Evolutionary conservation across 371 early-diverging fungal species (phyloP).

Genomic region (Mucor plumbeus): DNA sequence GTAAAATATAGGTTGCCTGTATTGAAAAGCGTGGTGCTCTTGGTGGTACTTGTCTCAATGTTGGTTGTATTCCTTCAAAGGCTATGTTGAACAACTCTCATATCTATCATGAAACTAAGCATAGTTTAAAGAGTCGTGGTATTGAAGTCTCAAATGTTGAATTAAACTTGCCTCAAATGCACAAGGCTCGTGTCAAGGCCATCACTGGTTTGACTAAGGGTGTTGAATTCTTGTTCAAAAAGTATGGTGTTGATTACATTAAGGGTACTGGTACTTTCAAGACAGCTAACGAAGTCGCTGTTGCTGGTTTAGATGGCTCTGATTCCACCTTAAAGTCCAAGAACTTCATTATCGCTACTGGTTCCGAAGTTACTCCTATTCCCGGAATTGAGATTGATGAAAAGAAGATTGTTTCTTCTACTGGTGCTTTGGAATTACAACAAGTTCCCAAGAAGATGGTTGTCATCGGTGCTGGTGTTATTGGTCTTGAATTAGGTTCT

Average conservation of each 20-base stretch:
- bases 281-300: constrained; percentile 79
- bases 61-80: constrained; percentile 99
- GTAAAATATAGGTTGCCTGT: constrained; percentile 82
- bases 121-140: constrained; percentile 92
- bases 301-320: constrained; percentile 82
- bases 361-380: constrained; percentile 93
- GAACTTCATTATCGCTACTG: constrained; percentile 97
- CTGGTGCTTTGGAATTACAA: constrained; percentile 93
- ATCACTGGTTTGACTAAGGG: constrained; percentile 92
- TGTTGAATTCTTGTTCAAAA: constrained; percentile 95
- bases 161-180: constrained; percentile 86
- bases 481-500: constrained; percentile 97
- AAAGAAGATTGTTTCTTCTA: constrained; percentile 95
- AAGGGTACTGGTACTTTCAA: constrained; percentile 92
- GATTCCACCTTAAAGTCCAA: constrained; percentile 79
- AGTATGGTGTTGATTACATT: constrained; percentile 93
- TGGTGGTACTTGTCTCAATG: constrained; percentile 98
- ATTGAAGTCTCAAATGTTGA: constrained; percentile 89
- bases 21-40: constrained; percentile 96
- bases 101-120: constrained; percentile 92
- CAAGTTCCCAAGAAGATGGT: constrained; percentile 97
- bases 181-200: constrained; percentile 91
- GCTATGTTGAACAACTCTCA: constrained; percentile 98
- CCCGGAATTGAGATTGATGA: constrained; percentile 95
- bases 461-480: constrained; percentile 98